Evolutionary conservation across 2,329 filamentous ascomycete genomes (phyloP), one percentile per base, ranked within the genome.

Genomic region (Fusarium sp.): DNA sequence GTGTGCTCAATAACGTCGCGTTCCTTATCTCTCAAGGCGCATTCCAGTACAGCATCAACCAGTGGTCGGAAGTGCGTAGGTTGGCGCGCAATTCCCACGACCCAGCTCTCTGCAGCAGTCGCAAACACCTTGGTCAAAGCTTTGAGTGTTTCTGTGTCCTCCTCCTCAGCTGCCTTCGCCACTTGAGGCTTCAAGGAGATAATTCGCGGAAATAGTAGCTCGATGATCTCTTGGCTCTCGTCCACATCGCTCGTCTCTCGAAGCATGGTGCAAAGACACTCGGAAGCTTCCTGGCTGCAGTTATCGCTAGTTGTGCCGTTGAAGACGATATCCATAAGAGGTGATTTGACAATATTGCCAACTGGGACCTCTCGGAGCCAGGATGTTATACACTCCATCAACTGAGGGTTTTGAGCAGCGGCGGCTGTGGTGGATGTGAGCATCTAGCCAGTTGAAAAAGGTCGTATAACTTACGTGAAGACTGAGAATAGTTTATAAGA

Each of bases 351-450:
- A 70, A 99, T 90, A 68, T 93, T 91, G 70, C 87, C 87, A 50
- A 97, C 89, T 1, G 95, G 93, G 10, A 99, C 93, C 82, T 99
- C 96, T 75, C 94, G 90, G 73, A 98, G 88, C 96, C 96, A 99
- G 6, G 96, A 98, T 35, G 94, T 97, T 75, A 98, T 94, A 80
- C 96, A 98, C 77, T 98, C 94, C 80, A 98, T 90, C 50, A 99
- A 87, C 77, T 95, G 92, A 5, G 95, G 95, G 78, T 98, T 97
- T 69, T 91, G 92, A 12, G 94, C 89, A 27, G 95, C 94, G 50
- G 89, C 85, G 54, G 88, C 94, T 94, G 76, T 15, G 48, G 40
- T 60, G 14, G 20, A 14, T 40, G 57, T 77, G 66, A 80, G 76
- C 59, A 42, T 53, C 17, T 33, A 45, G 27, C 15, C 53, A 9